Conservation (phyloP, 2,329 filamentous ascomycete species). For the Xylariales sp. region DNA sequence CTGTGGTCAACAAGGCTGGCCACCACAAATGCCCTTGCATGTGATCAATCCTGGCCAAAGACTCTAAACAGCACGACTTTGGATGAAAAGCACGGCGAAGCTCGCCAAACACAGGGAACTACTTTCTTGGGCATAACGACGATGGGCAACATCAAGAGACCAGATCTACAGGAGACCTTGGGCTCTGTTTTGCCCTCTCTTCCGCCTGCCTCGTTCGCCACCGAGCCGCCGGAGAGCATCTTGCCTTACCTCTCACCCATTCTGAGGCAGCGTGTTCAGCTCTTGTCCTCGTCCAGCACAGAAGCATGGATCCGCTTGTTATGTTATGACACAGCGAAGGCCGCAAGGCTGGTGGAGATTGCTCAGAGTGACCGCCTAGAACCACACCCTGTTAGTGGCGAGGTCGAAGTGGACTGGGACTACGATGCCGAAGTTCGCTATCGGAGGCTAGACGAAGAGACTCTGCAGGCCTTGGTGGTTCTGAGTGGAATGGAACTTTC, state of each 20-base stretch:
- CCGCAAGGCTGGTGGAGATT: conserved; percentile 54
- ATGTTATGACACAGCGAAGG: conserved; percentile 59
- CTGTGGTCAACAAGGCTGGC: too few species aligned
- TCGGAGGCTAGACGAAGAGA: conserved; percentile 69
- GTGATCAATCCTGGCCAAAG: too few species aligned
- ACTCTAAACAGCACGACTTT: too few species aligned
- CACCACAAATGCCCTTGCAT: too few species aligned
- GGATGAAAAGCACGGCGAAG: too few species aligned
- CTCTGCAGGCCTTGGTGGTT: conserved; percentile 62
- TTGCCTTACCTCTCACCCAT: conserved; percentile 62
- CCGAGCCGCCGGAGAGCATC: conserved; percentile 50
- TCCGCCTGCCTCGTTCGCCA: conserved; percentile 53
- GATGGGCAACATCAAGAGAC: conserved; percentile 30
- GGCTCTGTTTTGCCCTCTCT: conserved; percentile 56
- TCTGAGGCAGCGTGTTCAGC: conserved; percentile 59
- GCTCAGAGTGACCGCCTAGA: conserved; percentile 62
- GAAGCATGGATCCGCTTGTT: conserved; percentile 71
- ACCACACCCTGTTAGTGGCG: conserved; percentile 76
- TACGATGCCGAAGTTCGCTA: conserved; percentile 60
- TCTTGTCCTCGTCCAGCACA: conserved; percentile 53
- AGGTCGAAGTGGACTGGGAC: conserved; percentile 70
- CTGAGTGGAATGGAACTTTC: conserved; percentile 58
- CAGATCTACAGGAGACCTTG: conserved; percentile 44
- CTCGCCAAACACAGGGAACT: too few species aligned
- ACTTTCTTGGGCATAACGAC: too few species aligned